Evolutionary conservation across 352 stramenopile species (phyloP), one percentile per base, ranked within the genome.

Genomic region (Plasmopara muralis): DNA sequence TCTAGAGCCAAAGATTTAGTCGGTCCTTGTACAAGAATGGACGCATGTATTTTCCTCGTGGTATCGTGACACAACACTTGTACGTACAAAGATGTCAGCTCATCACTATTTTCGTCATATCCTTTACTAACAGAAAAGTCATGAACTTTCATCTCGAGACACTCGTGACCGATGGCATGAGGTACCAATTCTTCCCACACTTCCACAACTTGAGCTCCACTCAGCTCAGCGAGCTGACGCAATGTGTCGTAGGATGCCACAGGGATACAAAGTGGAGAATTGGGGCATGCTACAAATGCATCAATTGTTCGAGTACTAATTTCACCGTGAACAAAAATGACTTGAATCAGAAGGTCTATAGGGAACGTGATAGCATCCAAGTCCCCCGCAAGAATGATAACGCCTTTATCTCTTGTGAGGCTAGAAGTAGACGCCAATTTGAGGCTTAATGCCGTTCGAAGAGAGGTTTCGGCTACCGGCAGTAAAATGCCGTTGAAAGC

Each of bases 181-280:
- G 60, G 50, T n/a, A 68, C 35, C 2, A 64, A 38, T 25, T 68
- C 60, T n/a, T 64, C 55, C 46, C 46, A 57, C 0, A 50, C 54
- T 9, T 68, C 55, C 14, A 68, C 45, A 41, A 64, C 53, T 50
- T 68, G 55, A 47, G 55, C 60, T 28, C 60, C 60, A 52, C 46
- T 62, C 41, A 68, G 50, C 37, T 60, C 55, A n/a, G 60, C 60
- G 20, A 68, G 42, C 18, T 56, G 50, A 6, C 38, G 38, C 7
- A 68, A 39, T 29, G 47, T 39, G 7, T 43, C 16, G 16, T 58
- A 58, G 10, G 50, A 55, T 25, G 50, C 25, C 10, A 68, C 55
- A n/a, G 55, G 55, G n/a, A 68, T 48, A n/a, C 50, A 64, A 4
- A 68, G 13, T 16, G 38, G n/a, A 33, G 50, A 39, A 6, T 34